Evolutionary conservation across 805 yeast genomes (phyloP), one percentile per base, ranked within the genome.

Genomic region (Nakazawaea sp.): DNA sequence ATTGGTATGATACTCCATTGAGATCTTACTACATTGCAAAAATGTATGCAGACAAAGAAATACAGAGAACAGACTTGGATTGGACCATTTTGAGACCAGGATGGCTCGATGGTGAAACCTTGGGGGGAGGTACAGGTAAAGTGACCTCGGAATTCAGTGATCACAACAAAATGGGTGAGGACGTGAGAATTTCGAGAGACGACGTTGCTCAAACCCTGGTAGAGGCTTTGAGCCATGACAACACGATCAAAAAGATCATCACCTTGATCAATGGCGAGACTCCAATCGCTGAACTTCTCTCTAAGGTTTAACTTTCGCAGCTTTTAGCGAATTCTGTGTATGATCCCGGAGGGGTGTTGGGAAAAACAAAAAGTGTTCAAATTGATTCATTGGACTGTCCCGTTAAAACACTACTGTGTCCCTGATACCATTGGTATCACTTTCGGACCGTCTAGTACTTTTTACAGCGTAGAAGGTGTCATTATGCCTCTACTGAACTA

Each of bases 51-150:
- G 85, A 78, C 49, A 51, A 62, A 30, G 61, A 58, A 31, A 45
- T 68, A 36, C 65, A 66, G 39, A 52, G 56, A 19, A 51, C 64
- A 9, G 51, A 56, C 2, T 58, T 70, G 45, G 71, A 75, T 45
- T 78, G 61, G 59, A 77, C 83, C 1, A 74, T 78, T 34, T 51
- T 78, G 32, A 72, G 67, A 44, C 84, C 84, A 1, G 75, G 78
- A 2, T 8, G 35, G 11, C 59, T 76, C 45, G 45, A 53, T 18
- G 69, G 55, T 1, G 51, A 45, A 7, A 64, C 61, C 0, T 62
- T 70, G 3, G 80, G 78, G 1, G 65, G 62, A 35, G 57, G 75
- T 20, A 47, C 46, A 24, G 48, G 61, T n/a, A 51, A 64, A n/a
- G 31, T 40, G 1, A 36, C 38, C n/a, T 56, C 19, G 15, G 35